Conservation (phyloP, 2,329 filamentous ascomycete species). For the Ophiocordyceps sinensis region DNA sequence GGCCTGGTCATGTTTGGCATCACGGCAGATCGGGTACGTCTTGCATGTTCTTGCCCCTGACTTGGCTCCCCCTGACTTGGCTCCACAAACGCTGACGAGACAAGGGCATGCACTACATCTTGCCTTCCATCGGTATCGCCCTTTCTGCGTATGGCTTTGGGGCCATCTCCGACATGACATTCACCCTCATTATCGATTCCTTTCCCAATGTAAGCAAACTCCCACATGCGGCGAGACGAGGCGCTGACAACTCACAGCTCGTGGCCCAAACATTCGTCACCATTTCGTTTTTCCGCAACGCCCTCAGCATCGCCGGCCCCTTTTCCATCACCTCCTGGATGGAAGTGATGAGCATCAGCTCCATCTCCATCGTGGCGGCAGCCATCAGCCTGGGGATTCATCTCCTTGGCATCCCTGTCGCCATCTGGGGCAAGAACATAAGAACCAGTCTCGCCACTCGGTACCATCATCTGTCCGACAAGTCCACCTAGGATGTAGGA, state of each 20-base stretch:
- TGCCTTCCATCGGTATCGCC: slow-evolving; percentile 19
- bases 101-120: slow-evolving; percentile 29
- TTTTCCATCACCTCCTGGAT: slow-evolving; percentile 17
- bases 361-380: slow-evolving; percentile 14
- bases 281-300: slow-evolving; percentile 17
- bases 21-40: slow-evolving; percentile 18
- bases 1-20: slow-evolving; percentile 25
- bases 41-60: background rate
- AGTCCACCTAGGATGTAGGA: background rate
- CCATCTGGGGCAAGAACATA: slow-evolving; percentile 17
- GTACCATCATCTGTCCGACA: background rate
- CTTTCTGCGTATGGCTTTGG: slow-evolving; percentile 24
- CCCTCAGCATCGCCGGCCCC: slow-evolving; percentile 12
- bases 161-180: slow-evolving; percentile 19
- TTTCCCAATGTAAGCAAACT: slow-evolving; percentile 10
- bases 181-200: slow-evolving; percentile 21
- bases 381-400: slow-evolving; percentile 10
- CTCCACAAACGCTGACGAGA: background rate
- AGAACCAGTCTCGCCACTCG: slow-evolving; percentile 4
- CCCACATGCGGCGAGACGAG: too few species aligned
- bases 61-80: background rate
- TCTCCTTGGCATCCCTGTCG: slow-evolving; percentile 12
- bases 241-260: background rate
- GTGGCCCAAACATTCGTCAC: slow-evolving; percentile 13
- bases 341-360: slow-evolving; percentile 13